phyloP scores from a whole-genome alignment of 1,139 yeast genomes.

The Schwanniomyces etchellsii region DNA sequence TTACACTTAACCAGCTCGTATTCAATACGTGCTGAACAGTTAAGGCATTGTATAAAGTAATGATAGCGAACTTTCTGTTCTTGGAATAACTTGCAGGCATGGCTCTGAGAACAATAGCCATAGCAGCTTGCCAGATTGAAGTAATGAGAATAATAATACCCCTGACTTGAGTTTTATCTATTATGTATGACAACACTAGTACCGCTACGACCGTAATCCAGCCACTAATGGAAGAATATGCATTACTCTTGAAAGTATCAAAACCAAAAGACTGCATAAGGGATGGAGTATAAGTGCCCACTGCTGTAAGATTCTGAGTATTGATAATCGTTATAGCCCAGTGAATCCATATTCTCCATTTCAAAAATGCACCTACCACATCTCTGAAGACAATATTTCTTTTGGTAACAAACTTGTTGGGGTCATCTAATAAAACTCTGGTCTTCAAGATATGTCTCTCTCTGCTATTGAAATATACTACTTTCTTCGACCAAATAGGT shows the following conservation, averaged over 20 bases:
- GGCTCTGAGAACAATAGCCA: constrained; percentile 25
- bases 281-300: too few relatives aligned
- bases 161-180: too few relatives aligned
- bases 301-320: constrained; percentile 15
- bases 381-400: too few relatives aligned
- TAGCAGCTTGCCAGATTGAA: too few relatives aligned
- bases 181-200: too few relatives aligned
- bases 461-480: constrained; percentile 33
- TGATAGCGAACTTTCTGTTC: constrained; percentile 51
- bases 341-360: constrained; percentile 28
- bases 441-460: constrained; percentile 28
- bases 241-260: too few relatives aligned
- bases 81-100: constrained; percentile 38
- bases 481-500: constrained; percentile 18
- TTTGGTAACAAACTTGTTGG: constrained; percentile 22
- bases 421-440: constrained; percentile 26
- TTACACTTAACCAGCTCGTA: constrained; percentile 52
- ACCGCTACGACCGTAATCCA: too few relatives aligned
- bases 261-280: too few relatives aligned
- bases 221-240: too few relatives aligned
- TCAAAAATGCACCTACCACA: too few relatives aligned
- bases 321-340: constrained; percentile 15
- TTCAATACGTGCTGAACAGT: constrained; percentile 25
- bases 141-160: too few relatives aligned
- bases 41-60: constrained; percentile 44